Evolutionary conservation across 2,329 filamentous ascomycete genomes (phyloP).

Genomic region (Cladosporium velox): DNA sequence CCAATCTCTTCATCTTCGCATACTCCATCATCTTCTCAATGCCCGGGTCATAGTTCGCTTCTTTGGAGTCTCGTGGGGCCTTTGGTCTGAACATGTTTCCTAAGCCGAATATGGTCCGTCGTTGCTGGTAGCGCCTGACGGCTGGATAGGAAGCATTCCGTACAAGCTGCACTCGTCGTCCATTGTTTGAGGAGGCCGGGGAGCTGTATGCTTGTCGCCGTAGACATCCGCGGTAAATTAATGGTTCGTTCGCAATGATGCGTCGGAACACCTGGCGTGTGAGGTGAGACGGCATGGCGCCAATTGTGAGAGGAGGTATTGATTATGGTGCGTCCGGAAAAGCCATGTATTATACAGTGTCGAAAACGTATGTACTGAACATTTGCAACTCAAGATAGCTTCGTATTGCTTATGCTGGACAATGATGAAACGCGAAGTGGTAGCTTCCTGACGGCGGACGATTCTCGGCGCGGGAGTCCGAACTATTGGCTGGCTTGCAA

Average conservation of each 20-base stretch:
- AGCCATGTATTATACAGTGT: neutral
- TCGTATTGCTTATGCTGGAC: neutral
- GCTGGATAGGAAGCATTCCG: neutral
- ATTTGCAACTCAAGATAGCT: neutral
- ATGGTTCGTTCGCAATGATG: constrained; percentile 55
- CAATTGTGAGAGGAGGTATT: neutral
- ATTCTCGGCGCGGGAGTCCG: constrained; percentile 15
- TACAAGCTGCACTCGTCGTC: constrained; percentile 8
- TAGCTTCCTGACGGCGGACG: neutral
- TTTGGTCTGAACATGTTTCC: constrained; percentile 53
- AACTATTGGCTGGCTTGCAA: constrained; percentile 8
- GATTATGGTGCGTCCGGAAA: neutral
- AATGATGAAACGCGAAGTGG: constrained; percentile 12
- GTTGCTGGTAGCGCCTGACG: constrained; percentile 36
- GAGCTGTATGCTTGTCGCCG: constrained; percentile 34
- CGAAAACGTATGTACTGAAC: neutral
- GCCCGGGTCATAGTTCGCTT: constrained; percentile 68
- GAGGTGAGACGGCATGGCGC: constrained; percentile 60
- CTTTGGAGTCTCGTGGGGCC: constrained; percentile 55
- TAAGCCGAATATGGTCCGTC: constrained; percentile 64
- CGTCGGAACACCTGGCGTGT: constrained; percentile 62
- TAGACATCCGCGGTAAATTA: constrained; percentile 49
- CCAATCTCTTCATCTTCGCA: constrained; percentile 62
- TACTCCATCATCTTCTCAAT: constrained; percentile 71
- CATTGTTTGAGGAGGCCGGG: constrained; percentile 6